phyloP scores from a whole-genome alignment of 2,329 filamentous ascomycete genomes.

The Basipetospora sp. region DNA sequence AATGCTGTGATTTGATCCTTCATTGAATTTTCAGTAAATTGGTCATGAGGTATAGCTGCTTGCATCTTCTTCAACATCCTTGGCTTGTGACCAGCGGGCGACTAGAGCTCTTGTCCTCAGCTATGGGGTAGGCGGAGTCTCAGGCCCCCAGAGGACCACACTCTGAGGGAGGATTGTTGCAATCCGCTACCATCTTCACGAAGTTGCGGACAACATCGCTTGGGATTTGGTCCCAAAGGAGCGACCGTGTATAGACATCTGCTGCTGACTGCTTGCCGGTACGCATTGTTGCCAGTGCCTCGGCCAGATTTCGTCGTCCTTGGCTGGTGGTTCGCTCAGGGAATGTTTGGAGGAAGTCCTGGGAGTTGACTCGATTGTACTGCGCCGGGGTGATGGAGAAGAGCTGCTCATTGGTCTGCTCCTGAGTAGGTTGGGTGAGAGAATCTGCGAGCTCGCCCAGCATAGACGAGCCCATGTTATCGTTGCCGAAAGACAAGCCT shows the following conservation, averaged over 20 bases:
- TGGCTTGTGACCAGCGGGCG: not conserved
- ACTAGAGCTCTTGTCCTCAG: no score
- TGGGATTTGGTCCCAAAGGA: constrained; percentile 90
- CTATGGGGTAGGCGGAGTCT: no score
- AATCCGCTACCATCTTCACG: constrained; percentile 75
- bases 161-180: constrained; percentile 30
- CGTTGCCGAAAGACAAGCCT: constrained; percentile 1
- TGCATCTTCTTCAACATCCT: not conserved
- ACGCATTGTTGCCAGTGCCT: constrained; percentile 69
- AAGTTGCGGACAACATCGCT: constrained; percentile 84
- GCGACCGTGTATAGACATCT: constrained; percentile 81
- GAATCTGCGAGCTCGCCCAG: constrained; percentile 53
- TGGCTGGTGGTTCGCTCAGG: constrained; percentile 41
- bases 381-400: constrained; percentile 76
- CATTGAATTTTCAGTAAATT: no score
- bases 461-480: constrained; percentile 37
- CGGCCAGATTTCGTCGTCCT: constrained; percentile 60
- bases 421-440: constrained; percentile 60
- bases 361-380: constrained; percentile 70
- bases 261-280: constrained; percentile 58
- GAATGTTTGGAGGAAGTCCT: constrained; percentile 48
- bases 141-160: not conserved
- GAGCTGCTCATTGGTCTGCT: constrained; percentile 76
- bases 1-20: no score
- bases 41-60: constrained; percentile 3